Conservation (phyloP, 2,329 filamentous ascomycete genomes). For the Alternaria atra region DNA sequence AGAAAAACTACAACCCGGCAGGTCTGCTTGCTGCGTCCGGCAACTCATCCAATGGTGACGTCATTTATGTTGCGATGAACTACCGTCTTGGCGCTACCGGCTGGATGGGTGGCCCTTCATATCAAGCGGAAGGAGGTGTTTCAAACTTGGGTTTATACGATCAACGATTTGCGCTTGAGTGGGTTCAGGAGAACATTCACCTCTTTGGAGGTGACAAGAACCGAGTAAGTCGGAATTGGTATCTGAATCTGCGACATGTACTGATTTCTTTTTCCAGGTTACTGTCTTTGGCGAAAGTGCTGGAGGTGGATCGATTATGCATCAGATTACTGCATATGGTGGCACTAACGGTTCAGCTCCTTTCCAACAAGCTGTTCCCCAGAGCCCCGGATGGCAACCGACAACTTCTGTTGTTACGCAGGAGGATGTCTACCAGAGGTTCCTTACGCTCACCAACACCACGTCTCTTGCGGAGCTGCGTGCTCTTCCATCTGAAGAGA, state of each 20-base stretch:
- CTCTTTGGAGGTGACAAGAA: conserved; percentile 52
- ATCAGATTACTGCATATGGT: conserved; percentile 54
- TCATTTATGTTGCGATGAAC: conserved; percentile 57
- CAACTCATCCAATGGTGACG: conserved; percentile 50
- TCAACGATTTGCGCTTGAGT: conserved; percentile 52
- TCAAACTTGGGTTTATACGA: conserved; percentile 50
- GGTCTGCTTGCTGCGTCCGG: conserved; percentile 56
- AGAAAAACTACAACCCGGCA: conserved; percentile 51
- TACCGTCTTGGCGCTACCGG: conserved; percentile 57
- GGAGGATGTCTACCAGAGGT: conserved; percentile 42
- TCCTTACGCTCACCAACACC: conserved; percentile 45
- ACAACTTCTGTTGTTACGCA: conserved; percentile 35
- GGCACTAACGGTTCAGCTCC: conserved; percentile 50
- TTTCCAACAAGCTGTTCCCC: conserved; percentile 50
- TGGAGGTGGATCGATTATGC: conserved; percentile 51
- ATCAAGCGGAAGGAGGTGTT: conserved; percentile 45
- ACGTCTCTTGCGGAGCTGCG: conserved; percentile 47
- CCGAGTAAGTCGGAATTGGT: conserved; percentile 30
- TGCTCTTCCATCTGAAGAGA: conserved; percentile 36
- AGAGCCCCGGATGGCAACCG: conserved; percentile 53
- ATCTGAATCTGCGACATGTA: neutral
- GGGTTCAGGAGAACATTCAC: conserved; percentile 52
- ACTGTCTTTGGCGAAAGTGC: conserved; percentile 52
- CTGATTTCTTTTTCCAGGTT: conserved; percentile 6
- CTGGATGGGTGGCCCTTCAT: conserved; percentile 46